Evolutionary conservation across 345 rosid species (phyloP).

Genomic region (Clausena lansium): DNA sequence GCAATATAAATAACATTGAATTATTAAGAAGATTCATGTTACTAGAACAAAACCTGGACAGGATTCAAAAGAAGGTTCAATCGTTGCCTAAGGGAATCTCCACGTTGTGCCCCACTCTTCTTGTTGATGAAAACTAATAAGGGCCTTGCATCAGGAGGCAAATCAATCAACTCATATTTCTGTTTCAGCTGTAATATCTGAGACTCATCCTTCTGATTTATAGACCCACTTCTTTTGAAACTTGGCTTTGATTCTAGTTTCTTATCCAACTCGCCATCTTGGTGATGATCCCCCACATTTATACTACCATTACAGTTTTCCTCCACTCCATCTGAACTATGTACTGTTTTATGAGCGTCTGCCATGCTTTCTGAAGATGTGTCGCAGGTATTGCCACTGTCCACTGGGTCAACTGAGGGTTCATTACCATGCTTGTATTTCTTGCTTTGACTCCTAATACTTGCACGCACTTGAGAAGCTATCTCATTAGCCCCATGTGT

Average conservation of each 20-base stretch:
- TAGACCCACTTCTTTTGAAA: conserved; percentile 63
- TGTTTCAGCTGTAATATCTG: conserved; percentile 61
- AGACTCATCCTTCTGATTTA: conserved; percentile 75
- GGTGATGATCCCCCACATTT: conserved; percentile 31
- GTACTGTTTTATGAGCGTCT: conserved; percentile 41
- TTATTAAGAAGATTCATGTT: not conserved
- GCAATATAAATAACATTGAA: not conserved
- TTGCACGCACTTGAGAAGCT: conserved; percentile 93
- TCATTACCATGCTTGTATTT: conserved; percentile 69
- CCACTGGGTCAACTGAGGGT: conserved; percentile 52
- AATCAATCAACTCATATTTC: conserved; percentile 70
- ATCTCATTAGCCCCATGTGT: conserved; percentile 96
- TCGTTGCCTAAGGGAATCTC: conserved; percentile 68
- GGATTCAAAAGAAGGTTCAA: conserved; percentile 85
- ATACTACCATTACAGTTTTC: conserved; percentile 48
- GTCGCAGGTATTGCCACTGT: conserved; percentile 54
- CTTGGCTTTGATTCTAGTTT: conserved; percentile 49
- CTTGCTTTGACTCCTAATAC: conserved; percentile 85
- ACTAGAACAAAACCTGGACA: conserved; percentile 56
- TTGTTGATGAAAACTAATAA: conserved; percentile 84
- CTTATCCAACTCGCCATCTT: conserved; percentile 44
- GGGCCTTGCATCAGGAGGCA: conserved; percentile 81
- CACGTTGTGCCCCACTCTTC: conserved; percentile 89
- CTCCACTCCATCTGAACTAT: conserved; percentile 42
- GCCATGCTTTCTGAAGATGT: conserved; percentile 56